Conservation (phyloP, 2,329 filamentous ascomycete species). For the Fusarium palustre region DNA sequence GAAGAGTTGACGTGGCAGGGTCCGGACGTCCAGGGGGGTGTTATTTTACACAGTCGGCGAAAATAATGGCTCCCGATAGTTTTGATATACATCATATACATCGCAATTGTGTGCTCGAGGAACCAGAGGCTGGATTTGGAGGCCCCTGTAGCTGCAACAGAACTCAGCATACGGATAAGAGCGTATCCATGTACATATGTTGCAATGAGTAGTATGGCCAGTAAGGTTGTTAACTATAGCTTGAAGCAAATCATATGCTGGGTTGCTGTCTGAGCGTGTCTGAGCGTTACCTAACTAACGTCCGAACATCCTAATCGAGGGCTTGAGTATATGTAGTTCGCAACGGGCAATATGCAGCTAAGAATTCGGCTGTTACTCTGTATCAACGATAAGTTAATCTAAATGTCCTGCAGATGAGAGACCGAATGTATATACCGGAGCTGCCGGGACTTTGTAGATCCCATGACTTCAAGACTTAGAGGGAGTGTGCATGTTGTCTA, state of each 20-base stretch:
- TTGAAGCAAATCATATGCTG: neutral
- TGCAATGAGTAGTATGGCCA: neutral
- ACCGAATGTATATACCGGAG: neutral
- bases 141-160: no score
- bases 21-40: neutral
- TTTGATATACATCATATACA: neutral
- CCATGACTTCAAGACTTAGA: conserved; percentile 4
- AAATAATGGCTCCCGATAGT: neutral
- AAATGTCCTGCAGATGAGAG: conserved; percentile 6
- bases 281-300: neutral
- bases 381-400: neutral
- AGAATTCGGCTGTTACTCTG: neutral
- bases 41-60: neutral
- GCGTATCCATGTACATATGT: neutral
- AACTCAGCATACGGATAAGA: neutral
- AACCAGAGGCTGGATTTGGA: neutral
- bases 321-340: neutral
- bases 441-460: neutral
- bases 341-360: conserved; percentile 4
- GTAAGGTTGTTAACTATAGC: neutral
- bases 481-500: conserved; percentile 10
- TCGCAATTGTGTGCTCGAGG: neutral
- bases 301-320: neutral
- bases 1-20: conserved; percentile 8
- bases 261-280: neutral